phyloP scores from a whole-genome alignment of 345 rosid species.

The Euphorbia peplus region DNA sequence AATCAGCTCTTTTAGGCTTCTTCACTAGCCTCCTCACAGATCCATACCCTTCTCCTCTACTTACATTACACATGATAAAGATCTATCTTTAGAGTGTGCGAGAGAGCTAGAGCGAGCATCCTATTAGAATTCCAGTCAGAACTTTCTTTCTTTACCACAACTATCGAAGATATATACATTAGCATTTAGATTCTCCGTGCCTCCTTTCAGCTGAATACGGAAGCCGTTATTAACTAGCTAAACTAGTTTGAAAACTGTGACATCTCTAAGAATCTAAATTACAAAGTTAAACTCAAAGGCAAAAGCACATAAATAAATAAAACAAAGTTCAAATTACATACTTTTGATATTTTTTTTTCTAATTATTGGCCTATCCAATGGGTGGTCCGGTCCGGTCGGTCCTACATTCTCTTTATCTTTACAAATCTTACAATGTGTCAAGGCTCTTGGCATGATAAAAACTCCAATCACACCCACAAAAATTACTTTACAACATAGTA shows the following conservation, averaged over 20 bases:
- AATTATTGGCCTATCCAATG: not conserved
- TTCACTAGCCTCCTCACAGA: conserved; percentile 66
- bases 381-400: too few relatives aligned
- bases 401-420: not conserved
- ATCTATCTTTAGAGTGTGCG: not conserved
- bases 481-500: not conserved
- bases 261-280: too few relatives aligned
- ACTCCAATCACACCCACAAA: too few relatives aligned
- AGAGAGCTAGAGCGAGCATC: too few relatives aligned
- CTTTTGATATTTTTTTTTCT: not conserved
- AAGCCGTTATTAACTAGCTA: not conserved
- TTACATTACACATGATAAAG: conserved; percentile 15
- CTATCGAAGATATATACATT: not conserved
- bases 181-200: not conserved
- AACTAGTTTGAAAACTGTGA: not conserved
- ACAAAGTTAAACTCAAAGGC: not conserved
- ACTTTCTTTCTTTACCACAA: too few relatives aligned
- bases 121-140: not conserved
- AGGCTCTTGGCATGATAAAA: not conserved
- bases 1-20: conserved; percentile 69
- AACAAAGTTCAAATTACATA: not conserved
- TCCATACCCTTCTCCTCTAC: conserved; percentile 45
- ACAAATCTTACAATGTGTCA: not conserved
- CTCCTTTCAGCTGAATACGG: not conserved
- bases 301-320: not conserved